Base-by-base conservation (phyloP, 139 green algal genomes). In the Coelastrella sp. region DNA sequence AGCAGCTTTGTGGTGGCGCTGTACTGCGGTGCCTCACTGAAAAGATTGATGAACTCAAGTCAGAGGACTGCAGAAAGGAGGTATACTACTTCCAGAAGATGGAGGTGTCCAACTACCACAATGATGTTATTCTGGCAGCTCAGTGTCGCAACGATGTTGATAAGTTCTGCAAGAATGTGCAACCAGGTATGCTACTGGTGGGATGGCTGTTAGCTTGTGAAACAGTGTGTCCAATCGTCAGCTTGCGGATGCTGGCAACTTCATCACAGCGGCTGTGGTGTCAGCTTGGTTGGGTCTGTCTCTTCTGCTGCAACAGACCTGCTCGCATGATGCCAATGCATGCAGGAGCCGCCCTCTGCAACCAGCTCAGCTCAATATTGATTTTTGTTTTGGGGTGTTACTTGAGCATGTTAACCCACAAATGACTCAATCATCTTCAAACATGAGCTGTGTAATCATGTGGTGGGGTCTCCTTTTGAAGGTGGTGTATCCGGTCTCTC, bases 11-110 rank as follows among this genome's bases (percentile, higher is more conserved):
- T 73, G 92, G 93, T 13, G 97, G 97, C 66, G 94, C 89, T 23
- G 97, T 99, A 76, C 95, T 98, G 89, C 95, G 94, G 78, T 99
- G 97, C 95, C 92, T 99, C 88, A 95, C 92, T 4, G 94, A 98
- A 22, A 96, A 97, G 73, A 89, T 91, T 32, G 96, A 96, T 8
- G 76, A 97, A 4, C 92, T 99, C 57, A 93, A 83, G n/a, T 92
- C 17, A 23, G 93, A 96, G 47, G 91, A 91, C 3, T 99, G 97
- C 94, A 92, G 93, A 22, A 93, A 97, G 80, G 96, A 99, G 94
- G 93, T 99, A 16, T 94, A 96, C 74, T 96, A 97, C 89, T 97
- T 97, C 80, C 91, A 97, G 89, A 97, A 97, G 92, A 97, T 96
- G 95, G 94, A 98, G 95, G 95, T 95, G 20, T 61, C 61, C 6